These are phyloP conservation scores for Fusarium aywerte DNA, from an alignment of 2,329 filamentous ascomycete genomes.

Conservation along the genomic window DNA sequence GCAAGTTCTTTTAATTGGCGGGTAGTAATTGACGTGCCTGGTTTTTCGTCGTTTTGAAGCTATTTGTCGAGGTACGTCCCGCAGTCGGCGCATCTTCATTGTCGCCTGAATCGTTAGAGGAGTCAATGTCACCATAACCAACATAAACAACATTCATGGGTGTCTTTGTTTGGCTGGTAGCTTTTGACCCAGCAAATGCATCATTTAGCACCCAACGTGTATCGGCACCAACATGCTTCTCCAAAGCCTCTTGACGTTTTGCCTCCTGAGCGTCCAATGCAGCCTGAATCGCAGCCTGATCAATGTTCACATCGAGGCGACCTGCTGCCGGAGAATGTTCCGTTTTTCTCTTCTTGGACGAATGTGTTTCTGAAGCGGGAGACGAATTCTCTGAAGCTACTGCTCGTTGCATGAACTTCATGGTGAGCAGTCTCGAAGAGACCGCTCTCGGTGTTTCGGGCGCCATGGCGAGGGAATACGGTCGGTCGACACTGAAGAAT, in stretches of 20 bases:
- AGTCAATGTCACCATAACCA: constrained; percentile 63
- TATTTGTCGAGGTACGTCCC: constrained; percentile 53
- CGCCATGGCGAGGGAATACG: constrained; percentile 52
- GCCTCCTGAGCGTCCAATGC: constrained; percentile 74
- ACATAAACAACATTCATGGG: constrained; percentile 69
- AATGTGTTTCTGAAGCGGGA: constrained; percentile 61
- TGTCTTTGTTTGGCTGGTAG: constrained; percentile 49
- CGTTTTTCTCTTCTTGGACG: constrained; percentile 72
- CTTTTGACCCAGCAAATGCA: constrained; percentile 40
- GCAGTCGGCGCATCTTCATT: constrained; percentile 50
- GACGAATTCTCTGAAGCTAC: constrained; percentile 67
- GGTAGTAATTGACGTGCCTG: constrained; percentile 44
- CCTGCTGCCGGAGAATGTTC: constrained; percentile 53
- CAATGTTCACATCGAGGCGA: constrained; percentile 55
- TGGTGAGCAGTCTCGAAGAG: constrained; percentile 88
- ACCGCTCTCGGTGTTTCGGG: constrained; percentile 71
- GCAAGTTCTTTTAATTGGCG: not conserved
- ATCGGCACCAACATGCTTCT: constrained; percentile 73
- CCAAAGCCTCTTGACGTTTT: constrained; percentile 69
- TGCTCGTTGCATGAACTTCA: constrained; percentile 98
- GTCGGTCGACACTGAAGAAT: not conserved
- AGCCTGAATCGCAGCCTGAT: constrained; percentile 69
- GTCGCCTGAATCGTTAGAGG: constrained; percentile 50
- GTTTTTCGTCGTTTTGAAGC: constrained; percentile 42
- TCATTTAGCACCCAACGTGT: constrained; percentile 80